Base-by-base conservation (phyloP, 2,329 filamentous ascomycete species). In the Nothophaeocryptopus gaeumannii region DNA sequence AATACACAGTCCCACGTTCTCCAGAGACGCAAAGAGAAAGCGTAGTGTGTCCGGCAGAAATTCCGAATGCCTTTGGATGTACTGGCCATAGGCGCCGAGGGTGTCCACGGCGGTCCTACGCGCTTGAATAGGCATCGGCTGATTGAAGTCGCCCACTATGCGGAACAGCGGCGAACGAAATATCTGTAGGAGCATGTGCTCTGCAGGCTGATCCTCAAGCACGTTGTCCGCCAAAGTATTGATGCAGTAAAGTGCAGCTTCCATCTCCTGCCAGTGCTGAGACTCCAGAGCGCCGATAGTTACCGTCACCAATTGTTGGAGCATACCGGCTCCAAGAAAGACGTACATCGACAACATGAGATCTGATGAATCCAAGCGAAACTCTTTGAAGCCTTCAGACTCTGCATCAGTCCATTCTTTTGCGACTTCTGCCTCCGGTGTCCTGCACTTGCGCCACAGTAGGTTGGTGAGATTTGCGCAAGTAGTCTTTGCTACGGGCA, bases 321-420 rank as follows among this genome's bases (percentile, higher is more conserved):
- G 70, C 55, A 80, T 63, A 11, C 71, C 66, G 9, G 58, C 58
- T 3, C 74, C 73, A 9, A 79, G 63, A n/a, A 74, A 64, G 2
- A 83, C 76, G 59, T 84, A 91, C 2, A 85, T 80, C 2, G 85
- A 83, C 58, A 89, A 82, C 26, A 93, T 74, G 43, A 93, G 78
- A 65, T 95, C 88, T 43, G 81, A 78, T n/a, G 91, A 83, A 61
- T 95, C 89, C 58, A 86, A 84, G 29, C 89, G 79, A 40, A 88
- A 88, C 43, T 79, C 77, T 34, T 81, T 80, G 51, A 65, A 63
- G 5, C 49, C 61, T 38, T 64, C 63, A 5, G 51, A 53, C 31
- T 88, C 83, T 16, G 81, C 80, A 4, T 82, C 82, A 54, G 88
- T 85, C 88, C 88, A 92, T 0, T 58, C 52, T 39, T 75, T 73